These are phyloP conservation scores for Fusarium xyrophilum DNA, from an alignment of 2,329 filamentous ascomycete species.

Conservation along the genomic window DNA sequence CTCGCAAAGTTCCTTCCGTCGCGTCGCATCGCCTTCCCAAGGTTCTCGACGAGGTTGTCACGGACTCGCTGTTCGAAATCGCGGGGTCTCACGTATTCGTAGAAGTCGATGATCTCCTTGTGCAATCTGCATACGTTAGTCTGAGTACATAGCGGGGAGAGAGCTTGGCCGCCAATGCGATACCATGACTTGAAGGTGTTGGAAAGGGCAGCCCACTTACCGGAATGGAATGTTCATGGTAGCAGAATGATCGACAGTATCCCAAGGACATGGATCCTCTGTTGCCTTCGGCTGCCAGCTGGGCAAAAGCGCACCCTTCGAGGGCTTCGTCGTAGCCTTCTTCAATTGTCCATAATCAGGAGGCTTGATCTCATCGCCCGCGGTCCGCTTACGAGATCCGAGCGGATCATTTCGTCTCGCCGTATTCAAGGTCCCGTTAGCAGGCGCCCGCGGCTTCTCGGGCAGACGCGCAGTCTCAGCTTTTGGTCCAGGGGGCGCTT, in stretches of 20 bases:
- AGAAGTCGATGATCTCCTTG: conserved; percentile 90
- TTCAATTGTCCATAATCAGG: conserved; percentile 61
- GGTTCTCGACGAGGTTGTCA: conserved; percentile 71
- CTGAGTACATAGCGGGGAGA: not conserved
- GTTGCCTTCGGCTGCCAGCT: conserved; percentile 58
- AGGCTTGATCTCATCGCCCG: conserved; percentile 70
- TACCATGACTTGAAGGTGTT: no score
- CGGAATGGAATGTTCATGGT: conserved; percentile 62
- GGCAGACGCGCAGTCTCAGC: conserved; percentile 29
- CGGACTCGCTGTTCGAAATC: conserved; percentile 80
- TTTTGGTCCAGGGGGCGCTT: conserved; percentile 34
- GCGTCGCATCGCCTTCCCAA: conserved; percentile 65
- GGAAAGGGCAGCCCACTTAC: conserved; percentile 51
- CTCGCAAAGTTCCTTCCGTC: conserved; percentile 59
- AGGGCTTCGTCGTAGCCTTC: conserved; percentile 56
- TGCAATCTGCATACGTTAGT: conserved; percentile 67
- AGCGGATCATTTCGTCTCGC: conserved; percentile 52
- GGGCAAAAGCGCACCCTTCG: conserved; percentile 57
- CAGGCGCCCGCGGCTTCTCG: conserved; percentile 6
- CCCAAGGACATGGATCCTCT: conserved; percentile 69
- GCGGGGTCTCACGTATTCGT: conserved; percentile 79
- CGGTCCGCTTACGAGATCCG: conserved; percentile 76
- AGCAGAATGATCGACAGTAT: conserved; percentile 59
- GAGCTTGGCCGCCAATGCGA: no score
- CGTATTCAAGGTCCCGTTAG: not conserved